These are phyloP conservation scores for Lactuca saligna DNA, from an alignment of 129 eudicot species.

Conservation along the genomic window DNA sequence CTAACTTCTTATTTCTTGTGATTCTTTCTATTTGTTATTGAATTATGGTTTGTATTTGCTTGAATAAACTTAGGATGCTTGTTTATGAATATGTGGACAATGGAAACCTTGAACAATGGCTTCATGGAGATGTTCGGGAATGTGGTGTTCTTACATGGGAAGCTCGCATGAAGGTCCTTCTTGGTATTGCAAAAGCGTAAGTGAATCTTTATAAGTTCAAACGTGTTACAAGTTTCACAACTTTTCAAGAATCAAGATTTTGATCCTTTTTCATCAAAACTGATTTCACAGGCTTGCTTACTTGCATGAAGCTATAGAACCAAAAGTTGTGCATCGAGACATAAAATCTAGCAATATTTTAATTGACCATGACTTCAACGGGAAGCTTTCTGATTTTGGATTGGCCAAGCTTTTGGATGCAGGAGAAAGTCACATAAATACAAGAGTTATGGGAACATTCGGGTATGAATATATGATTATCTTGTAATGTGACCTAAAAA, in stretches of 20 bases:
- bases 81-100: conserved; percentile 95
- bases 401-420: conserved; percentile 93
- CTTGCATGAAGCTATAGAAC: conserved; percentile 96
- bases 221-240: too few relatives aligned
- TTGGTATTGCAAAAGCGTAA: conserved; percentile 97
- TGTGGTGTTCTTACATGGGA: conserved; percentile 91
- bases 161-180: conserved; percentile 92
- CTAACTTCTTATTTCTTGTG: conserved; percentile 3
- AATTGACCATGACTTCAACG: conserved; percentile 81
- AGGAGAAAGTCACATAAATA: conserved; percentile 91
- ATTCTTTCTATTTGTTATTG: conserved; percentile 4
- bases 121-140: conserved; percentile 85
- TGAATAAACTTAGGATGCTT: conserved; percentile 63
- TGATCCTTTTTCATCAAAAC: neutral
- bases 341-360: conserved; percentile 95
- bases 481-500: conserved; percentile 1
- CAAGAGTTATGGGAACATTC: conserved; percentile 98
- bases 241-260: too few relatives aligned
- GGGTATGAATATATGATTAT: conserved; percentile 51
- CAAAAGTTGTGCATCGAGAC: conserved; percentile 96
- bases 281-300: conserved; percentile 79
- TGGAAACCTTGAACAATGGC: conserved; percentile 97
- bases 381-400: conserved; percentile 91
- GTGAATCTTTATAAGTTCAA: conserved; percentile 24
- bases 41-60: conserved; percentile 5